Evolutionary conservation across 768 basidiomycete genomes (phyloP).

Genomic region (Xanthoconium stramineum): DNA sequence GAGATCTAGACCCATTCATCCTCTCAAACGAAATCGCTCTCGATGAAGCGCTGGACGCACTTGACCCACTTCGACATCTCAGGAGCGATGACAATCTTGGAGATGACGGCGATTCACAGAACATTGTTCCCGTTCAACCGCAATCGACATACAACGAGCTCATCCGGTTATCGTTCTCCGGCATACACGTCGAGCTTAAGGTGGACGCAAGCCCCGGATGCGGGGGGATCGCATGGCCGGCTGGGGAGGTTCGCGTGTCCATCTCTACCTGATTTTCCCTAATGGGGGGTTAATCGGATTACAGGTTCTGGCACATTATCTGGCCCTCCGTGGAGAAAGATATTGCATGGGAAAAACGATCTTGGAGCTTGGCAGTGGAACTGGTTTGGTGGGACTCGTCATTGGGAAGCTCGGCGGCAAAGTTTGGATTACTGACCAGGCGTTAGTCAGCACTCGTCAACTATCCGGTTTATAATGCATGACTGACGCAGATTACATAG

Average conservation of each 20-base stretch:
- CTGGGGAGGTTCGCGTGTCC: conserved; percentile 65
- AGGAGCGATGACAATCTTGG: conserved; percentile 38
- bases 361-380: conserved; percentile 87
- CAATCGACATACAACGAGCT: conserved; percentile 48
- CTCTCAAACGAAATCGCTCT: conserved; percentile 37
- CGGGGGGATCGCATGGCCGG: conserved; percentile 91
- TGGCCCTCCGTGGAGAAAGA: conserved; percentile 50
- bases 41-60: conserved; percentile 53
- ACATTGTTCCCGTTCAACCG: conserved; percentile 53
- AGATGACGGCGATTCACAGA: conserved; percentile 16
- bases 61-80: conserved; percentile 61
- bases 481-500: conserved; percentile 39
- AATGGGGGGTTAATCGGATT: background rate
- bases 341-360: conserved; percentile 56
- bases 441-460: conserved; percentile 49
- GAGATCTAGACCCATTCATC: conserved; percentile 10
- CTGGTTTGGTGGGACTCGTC: conserved; percentile 88
- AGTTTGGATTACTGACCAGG: conserved; percentile 90
- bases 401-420: conserved; percentile 63
- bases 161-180: conserved; percentile 41
- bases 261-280: background rate
- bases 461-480: background rate
- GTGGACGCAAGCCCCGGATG: conserved; percentile 86
- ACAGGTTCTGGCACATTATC: conserved; percentile 77
- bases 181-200: conserved; percentile 41